Evolutionary conservation across 1,284 basidiomycete genomes (phyloP).

Genomic region (Fomitopsis schrenkii): DNA sequence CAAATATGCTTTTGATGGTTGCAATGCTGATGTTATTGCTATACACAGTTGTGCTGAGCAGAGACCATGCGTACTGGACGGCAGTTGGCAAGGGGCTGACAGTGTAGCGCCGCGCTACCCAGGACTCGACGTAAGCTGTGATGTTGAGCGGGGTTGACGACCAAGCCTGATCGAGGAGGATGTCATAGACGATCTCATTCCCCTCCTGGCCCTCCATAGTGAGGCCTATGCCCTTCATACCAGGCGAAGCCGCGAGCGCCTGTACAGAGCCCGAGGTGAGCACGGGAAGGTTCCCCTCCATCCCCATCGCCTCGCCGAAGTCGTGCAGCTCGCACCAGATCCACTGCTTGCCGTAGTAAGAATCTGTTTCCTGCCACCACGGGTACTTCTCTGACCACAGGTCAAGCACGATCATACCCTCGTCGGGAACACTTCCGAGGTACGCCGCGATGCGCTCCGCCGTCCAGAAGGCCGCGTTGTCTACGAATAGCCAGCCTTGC

Average conservation of each 20-base stretch:
- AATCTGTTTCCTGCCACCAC: slow-evolving; percentile 36
- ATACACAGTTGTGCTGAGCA: slow-evolving; percentile 36
- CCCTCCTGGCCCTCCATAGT: slow-evolving; percentile 41
- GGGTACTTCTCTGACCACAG: slow-evolving; percentile 38
- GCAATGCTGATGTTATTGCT: slow-evolving; percentile 32
- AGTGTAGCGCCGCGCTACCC: slow-evolving; percentile 34
- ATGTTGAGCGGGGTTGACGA: slow-evolving; percentile 29
- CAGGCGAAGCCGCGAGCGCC: slow-evolving; percentile 27
- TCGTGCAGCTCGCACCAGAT: slow-evolving; percentile 42
- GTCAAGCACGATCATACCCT: slow-evolving; percentile 39
- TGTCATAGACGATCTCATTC: slow-evolving; percentile 40
- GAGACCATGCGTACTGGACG: slow-evolving; percentile 33
- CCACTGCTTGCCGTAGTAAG: slow-evolving; percentile 41
- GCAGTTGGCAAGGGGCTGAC: slow-evolving; percentile 22
- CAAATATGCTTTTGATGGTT: slow-evolving; percentile 38
- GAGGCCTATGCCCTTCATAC: slow-evolving; percentile 38
- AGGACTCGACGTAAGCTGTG: slow-evolving; percentile 28
- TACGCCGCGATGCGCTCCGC: slow-evolving; percentile 35
- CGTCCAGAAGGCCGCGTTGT: slow-evolving; percentile 34
- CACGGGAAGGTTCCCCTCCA: slow-evolving; percentile 37
- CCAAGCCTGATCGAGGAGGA: slow-evolving; percentile 42
- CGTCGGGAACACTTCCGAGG: slow-evolving; percentile 34
- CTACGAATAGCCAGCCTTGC: slow-evolving; percentile 44
- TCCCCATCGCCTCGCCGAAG: slow-evolving; percentile 40
- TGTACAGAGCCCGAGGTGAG: slow-evolving; percentile 29